Base-by-base conservation (phyloP, 192 early-diverging fungal species). In the Dissophora globulifera region DNA sequence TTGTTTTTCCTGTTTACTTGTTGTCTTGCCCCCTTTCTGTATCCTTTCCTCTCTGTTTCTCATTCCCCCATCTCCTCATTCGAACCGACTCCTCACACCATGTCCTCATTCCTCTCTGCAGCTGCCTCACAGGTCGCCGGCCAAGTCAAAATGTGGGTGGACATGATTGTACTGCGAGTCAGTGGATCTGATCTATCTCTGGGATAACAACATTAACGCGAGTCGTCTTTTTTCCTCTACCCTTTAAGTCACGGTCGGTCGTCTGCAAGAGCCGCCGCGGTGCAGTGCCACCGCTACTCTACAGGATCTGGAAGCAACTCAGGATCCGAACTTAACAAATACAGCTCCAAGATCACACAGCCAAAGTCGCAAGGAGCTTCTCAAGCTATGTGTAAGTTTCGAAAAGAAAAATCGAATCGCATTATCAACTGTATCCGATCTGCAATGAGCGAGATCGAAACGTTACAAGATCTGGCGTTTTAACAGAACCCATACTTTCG, bases 311-410 rank as follows among this genome's bases (percentile, higher is more conserved):
- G 43, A 35, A 57, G 29, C 42, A 58, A 46, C 40, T 55, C 62
- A 47, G 61, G 61, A 42, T 27, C 48, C 16, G 78, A 72, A 55
- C 63, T 94, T 29, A 99, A 99, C 86, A 92, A 91, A 53, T 92
- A 87, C 85, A 94, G 92, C 69, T 71, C 88, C 43, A 88, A 82
- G 53, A 94, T 99, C 70, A 99, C 98, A 32, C 90, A 98, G 82
- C 91, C 93, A 57, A 97, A 96, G 78, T 83, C 92, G 20, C 95
- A 96, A 79, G 96, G 96, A 50, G 95, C 96, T 26, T 93, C 94
- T 53, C 98, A 99, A 81, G 98, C 98, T 3, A 96, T 98, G 95
- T 89, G 93, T 94, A 84, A 81, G 90, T 85, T 13, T 7, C 38
- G n/a, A 3, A 22, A 23, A 13, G 35, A 38, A 9, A 38, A 38